Evolutionary conservation across 441 rosid species (phyloP).

Genomic region (Syzygium syzygioides): DNA sequence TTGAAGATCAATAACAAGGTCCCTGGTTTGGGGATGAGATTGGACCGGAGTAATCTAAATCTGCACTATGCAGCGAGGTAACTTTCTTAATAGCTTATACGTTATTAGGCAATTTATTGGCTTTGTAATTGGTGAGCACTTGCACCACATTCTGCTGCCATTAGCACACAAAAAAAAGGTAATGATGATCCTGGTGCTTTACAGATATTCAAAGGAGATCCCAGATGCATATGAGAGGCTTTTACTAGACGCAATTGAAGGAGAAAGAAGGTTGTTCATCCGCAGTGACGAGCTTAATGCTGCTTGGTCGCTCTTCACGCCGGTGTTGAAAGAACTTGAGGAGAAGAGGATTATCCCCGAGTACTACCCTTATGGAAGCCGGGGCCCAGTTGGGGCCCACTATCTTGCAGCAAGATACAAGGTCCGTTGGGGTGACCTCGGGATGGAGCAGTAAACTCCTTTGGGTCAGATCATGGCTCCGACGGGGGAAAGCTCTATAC

Average conservation of each 20-base stretch:
- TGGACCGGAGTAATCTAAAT: conserved; percentile 79
- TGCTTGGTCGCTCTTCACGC: conserved; percentile 83
- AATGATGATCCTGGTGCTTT: not conserved
- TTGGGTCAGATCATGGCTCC: not conserved
- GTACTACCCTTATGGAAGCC: conserved; percentile 82
- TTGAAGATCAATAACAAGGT: conserved; percentile 95
- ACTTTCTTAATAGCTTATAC: not conserved
- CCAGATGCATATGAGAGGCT: conserved; percentile 98
- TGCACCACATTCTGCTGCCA: not conserved
- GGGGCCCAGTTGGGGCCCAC: conserved; percentile 96
- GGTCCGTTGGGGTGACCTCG: conserved; percentile 85
- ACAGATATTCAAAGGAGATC: conserved; percentile 82
- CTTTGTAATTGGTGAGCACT: not conserved
- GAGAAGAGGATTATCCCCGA: conserved; percentile 67
- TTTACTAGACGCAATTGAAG: conserved; percentile 81
- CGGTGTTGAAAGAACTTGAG: conserved; percentile 69
- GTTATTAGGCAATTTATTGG: not conserved
- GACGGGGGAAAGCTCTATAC: not conserved
- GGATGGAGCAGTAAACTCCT: conserved; percentile 23
- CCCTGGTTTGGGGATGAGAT: conserved; percentile 91
- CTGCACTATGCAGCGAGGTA: conserved; percentile 90
- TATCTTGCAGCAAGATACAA: conserved; percentile 88
- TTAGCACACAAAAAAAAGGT: not conserved
- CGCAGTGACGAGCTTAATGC: conserved; percentile 91
- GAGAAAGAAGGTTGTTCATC: conserved; percentile 85